phyloP scores from a whole-genome alignment of 2,329 filamentous ascomycete species.

The Arthrinium puccinioides region DNA sequence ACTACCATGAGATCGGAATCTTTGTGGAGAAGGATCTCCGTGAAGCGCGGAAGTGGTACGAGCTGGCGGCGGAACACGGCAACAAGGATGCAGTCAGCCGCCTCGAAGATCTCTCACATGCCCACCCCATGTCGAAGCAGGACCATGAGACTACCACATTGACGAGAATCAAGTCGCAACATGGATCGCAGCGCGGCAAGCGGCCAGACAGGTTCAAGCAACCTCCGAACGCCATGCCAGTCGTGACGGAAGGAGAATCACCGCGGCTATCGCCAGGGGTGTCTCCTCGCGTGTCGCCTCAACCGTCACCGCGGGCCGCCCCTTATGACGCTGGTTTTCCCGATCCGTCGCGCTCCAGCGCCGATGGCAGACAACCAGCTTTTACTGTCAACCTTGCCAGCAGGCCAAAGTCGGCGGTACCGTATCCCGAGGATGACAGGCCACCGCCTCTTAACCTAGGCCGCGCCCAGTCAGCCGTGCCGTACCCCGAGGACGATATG shows the following conservation, averaged over 20 bases:
- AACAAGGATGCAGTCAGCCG: slow-evolving; percentile 82
- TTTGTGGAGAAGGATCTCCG: slow-evolving; percentile 75
- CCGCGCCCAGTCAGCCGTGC: slow-evolving; percentile 39
- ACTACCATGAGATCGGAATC: slow-evolving; percentile 96
- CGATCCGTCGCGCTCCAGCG: slow-evolving; percentile 35
- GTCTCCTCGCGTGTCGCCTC: slow-evolving; percentile 23
- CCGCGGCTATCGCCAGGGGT: slow-evolving; percentile 21
- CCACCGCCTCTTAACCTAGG: slow-evolving; percentile 39
- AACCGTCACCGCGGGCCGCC: slow-evolving; percentile 32
- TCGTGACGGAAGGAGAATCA: slow-evolving; percentile 34
- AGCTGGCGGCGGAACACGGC: slow-evolving; percentile 78
- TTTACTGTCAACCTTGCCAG: slow-evolving; percentile 44
- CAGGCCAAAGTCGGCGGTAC: slow-evolving; percentile 51
- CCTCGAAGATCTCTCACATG: slow-evolving; percentile 76
- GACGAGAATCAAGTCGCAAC: slow-evolving; percentile 75
- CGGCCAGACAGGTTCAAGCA: slow-evolving; percentile 54
- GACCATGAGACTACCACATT: slow-evolving; percentile 93
- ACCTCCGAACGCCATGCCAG: slow-evolving; percentile 36
- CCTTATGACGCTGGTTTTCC: slow-evolving; percentile 37
- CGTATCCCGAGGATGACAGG: slow-evolving; percentile 64
- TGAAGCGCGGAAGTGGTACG: slow-evolving; percentile 84
- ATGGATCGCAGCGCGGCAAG: slow-evolving; percentile 60
- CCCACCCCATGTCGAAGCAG: slow-evolving; percentile 76
- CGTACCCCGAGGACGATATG: slow-evolving; percentile 48
- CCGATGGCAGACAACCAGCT: slow-evolving; percentile 34